phyloP scores from a whole-genome alignment of 2,329 filamentous ascomycete genomes.

The Alternaria metachromatica region DNA sequence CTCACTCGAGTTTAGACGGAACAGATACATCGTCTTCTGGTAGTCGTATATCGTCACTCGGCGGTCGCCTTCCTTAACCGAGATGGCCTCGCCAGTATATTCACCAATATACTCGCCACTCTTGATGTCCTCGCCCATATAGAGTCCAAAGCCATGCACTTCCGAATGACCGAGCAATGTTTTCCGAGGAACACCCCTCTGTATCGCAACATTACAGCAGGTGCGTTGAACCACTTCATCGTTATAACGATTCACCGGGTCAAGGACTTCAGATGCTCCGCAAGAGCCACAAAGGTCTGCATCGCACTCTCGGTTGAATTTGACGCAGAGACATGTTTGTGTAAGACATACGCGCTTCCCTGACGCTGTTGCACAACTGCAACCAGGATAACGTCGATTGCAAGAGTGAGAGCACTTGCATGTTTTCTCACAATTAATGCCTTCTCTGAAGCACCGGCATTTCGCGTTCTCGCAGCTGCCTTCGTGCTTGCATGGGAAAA shows the following conservation, averaged over 20 bases:
- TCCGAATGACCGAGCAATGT: constrained; percentile 74
- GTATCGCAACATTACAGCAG: constrained; percentile 76
- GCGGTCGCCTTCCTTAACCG: constrained; percentile 71
- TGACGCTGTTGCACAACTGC: constrained; percentile 41
- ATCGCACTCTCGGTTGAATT: constrained; percentile 80
- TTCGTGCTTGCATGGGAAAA: constrained; percentile 72
- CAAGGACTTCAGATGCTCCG: constrained; percentile 71
- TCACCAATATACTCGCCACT: constrained; percentile 79
- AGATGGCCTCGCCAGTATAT: constrained; percentile 80
- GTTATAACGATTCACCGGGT: constrained; percentile 70
- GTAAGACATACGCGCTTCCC: constrained; percentile 51
- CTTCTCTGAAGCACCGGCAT: constrained; percentile 68
- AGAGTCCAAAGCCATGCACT: constrained; percentile 78
- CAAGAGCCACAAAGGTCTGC: constrained; percentile 75
- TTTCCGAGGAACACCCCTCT: constrained; percentile 69
- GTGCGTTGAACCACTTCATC: constrained; percentile 62
- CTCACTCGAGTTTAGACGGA: constrained; percentile 58
- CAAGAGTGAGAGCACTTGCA: constrained; percentile 71
- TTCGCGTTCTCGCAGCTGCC: constrained; percentile 65
- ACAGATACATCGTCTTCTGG: constrained; percentile 68
- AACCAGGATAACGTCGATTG: constrained; percentile 57
- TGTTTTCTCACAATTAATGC: constrained; percentile 74
- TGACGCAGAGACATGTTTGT: constrained; percentile 69
- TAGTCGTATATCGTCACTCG: constrained; percentile 70
- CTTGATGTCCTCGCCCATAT: constrained; percentile 70